Evolutionary conservation across 768 basidiomycete genomes (phyloP).

Genomic region (Leccinum arenicola): DNA sequence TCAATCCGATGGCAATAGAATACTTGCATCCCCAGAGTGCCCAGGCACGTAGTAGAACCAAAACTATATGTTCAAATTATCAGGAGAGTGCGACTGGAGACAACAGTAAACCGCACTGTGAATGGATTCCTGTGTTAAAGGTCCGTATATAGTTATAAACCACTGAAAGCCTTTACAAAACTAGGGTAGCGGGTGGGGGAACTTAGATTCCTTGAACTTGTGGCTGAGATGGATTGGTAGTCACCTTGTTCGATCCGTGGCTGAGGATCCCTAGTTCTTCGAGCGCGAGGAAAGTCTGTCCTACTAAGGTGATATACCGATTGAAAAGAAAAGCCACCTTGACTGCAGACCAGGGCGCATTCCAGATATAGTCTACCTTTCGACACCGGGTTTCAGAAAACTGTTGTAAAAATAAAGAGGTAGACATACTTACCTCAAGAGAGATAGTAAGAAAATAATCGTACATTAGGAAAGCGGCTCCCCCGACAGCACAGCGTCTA

Average conservation of each 20-base stretch:
- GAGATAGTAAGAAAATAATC: conserved; percentile 15
- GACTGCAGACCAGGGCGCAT: conserved; percentile 1
- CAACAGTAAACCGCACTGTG: conserved; percentile 4
- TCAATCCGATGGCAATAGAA: background rate
- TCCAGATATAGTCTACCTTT: conserved; percentile 9
- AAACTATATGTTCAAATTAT: background rate
- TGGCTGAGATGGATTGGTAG: background rate
- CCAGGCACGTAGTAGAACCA: conserved; percentile 21
- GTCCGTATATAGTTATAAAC: background rate
- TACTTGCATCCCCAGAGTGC: conserved; percentile 18
- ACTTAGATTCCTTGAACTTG: background rate
- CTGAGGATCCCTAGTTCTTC: conserved; percentile 14
- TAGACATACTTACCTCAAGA: conserved; percentile 11
- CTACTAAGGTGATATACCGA: conserved; percentile 13
- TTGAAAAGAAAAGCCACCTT: conserved; percentile 18
- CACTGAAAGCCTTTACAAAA: conserved; percentile 9
- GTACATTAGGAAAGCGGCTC: conserved; percentile 1
- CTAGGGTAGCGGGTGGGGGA: background rate
- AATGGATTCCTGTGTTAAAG: conserved; percentile 7
- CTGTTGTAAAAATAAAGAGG: background rate
- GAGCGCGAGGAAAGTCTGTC: conserved; percentile 7
- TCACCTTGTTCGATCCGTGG: conserved; percentile 5
- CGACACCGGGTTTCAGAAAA: background rate
- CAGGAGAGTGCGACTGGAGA: background rate
- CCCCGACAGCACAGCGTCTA: background rate